Base-by-base conservation (phyloP, 148 eudicot species). In the Persicaria tinctoria region DNA sequence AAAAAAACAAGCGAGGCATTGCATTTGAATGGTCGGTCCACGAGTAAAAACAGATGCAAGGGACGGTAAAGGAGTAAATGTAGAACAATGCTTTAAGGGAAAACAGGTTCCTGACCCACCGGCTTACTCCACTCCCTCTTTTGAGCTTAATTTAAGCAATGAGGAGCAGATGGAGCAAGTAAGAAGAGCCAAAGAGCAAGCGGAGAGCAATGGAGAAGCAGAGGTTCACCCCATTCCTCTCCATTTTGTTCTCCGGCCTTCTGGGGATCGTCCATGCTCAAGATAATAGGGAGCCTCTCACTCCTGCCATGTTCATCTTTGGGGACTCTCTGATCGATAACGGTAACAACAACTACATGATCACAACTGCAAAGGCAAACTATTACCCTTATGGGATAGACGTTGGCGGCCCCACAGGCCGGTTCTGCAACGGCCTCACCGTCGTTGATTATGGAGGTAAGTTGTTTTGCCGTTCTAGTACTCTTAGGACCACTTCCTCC, bases 391-490 rank as follows among this genome's bases (percentile, higher is more conserved):
- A 84, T 44, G 87, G 87, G 7, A 84, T 84, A 47, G 85, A 82
- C 48, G 5, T 60, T 0, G 83, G 87, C 17, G 77, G 83, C 12
- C 87, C 87, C 16, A 75, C 87, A 5, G 87, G 85, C 23, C 72
- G 87, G 81, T 84, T 84, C 72, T 75, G 78, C 79, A 84, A 84
- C 9, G 84, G 87, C 49, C 76, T 84, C n/a, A 84, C 87, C 0
- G 87, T 82, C 5, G 87, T 82, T 3, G 84, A 82, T 54, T 84
- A 82, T 75, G 87, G 87, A 84, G 87, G 87, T 84, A 77, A 51
- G 45, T 73, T 50, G 7, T 51, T 49, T 11, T 49, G 2, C 53
- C 12, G 44, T n/a, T 66, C 2, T 63, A 63, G 41, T 1, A 23
- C 0, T 3, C 4, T 14, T 27, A 63, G 11, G 32, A 71, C 27